These are phyloP conservation scores for Plasmodium cynomolgi DNA, from an alignment of 169 alveolate species.

Conservation along the genomic window DNA sequence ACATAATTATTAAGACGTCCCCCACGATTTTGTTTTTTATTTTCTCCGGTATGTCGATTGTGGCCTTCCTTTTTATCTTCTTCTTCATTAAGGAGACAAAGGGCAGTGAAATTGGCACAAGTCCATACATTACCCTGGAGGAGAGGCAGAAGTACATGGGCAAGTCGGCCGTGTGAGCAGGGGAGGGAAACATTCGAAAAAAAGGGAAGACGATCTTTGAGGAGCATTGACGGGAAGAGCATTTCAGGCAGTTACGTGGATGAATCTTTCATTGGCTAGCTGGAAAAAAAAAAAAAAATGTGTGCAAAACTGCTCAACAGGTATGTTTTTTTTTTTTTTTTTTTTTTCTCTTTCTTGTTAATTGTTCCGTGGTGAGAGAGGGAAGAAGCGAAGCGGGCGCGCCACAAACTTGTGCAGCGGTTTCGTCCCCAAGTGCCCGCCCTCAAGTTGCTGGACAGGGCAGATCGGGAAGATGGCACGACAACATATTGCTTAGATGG, in stretches of 20 bases:
- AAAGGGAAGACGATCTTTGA: not conserved
- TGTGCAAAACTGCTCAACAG: not conserved
- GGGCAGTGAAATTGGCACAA: constrained; percentile 84
- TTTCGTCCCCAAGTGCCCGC: not conserved
- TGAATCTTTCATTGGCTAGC: not conserved
- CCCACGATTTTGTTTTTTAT: constrained; percentile 79
- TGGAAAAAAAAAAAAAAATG: not conserved
- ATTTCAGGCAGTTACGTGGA: not conserved
- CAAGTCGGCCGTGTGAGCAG: constrained; percentile 16
- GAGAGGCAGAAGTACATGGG: constrained; percentile 46
- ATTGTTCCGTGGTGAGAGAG: not conserved
- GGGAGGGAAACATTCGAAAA: not conserved
- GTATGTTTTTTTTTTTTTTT: not conserved
- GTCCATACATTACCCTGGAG: constrained; percentile 51
- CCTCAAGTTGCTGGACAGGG: too few species aligned
- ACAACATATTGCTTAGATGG: not conserved
- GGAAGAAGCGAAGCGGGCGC: not conserved
- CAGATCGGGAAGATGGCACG: not conserved
- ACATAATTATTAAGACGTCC: constrained; percentile 77
- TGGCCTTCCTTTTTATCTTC: constrained; percentile 78
- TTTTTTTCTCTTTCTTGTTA: not conserved
- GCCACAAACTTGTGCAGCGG: not conserved
- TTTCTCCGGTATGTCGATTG: constrained; percentile 78
- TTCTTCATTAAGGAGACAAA: constrained; percentile 88
- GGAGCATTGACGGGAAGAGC: not conserved